Percentiles rank a stretch among this genome's conserved stretches.
Evolutionary conservation across 495 filamentous ascomycete genomes (phyloP).

Genomic region (Rostrohypoxylon terebratum): DNA sequence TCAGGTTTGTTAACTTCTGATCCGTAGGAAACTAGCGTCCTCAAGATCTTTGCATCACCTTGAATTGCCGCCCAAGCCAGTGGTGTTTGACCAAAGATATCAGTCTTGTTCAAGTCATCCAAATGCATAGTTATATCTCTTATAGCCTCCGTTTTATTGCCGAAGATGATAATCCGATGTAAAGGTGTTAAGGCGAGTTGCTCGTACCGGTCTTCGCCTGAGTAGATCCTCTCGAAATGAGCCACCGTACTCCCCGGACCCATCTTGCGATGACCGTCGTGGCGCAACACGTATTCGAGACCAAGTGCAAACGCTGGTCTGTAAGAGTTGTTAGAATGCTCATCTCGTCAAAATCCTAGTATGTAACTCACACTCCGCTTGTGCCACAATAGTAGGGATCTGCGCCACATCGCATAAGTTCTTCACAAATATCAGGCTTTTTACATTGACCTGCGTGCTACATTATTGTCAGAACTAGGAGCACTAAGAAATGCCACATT

Average conservation of each 20-base stretch:
- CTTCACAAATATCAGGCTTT: background rate
- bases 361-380: background rate
- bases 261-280: background rate
- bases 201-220: background rate
- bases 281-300: background rate
- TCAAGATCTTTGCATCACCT: background rate
- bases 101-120: background rate
- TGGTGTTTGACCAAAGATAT: background rate
- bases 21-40: background rate
- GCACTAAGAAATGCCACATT: background rate
- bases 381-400: background rate
- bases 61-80: background rate
- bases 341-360: background rate
- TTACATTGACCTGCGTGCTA: background rate
- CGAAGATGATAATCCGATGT: background rate
- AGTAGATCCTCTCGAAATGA: background rate
- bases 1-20: background rate
- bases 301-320: background rate
- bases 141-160: background rate
- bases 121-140: background rate
- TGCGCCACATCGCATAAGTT: background rate
- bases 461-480: background rate
- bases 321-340: background rate
- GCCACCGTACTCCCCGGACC: background rate
- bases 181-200: background rate